Evolutionary conservation across 345 rosid genomes (phyloP).

Genomic region (Citrus trifoliata): DNA sequence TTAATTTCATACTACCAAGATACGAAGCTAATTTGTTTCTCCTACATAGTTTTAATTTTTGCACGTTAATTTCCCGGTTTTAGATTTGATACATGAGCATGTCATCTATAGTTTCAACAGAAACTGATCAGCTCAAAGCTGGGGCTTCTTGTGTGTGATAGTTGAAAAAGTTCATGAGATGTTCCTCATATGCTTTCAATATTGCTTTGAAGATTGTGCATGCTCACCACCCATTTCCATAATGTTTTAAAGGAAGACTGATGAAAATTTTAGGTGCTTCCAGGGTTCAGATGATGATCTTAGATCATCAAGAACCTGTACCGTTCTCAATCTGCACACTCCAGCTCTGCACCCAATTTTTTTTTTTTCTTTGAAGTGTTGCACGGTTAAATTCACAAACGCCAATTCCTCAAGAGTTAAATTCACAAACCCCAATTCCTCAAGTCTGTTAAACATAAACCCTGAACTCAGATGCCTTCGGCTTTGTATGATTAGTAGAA

Average conservation of each 20-base stretch:
- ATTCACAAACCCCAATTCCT: neutral
- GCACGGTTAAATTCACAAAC: neutral
- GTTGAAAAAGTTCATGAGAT: neutral
- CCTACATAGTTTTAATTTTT: neutral
- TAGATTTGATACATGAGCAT: neutral
- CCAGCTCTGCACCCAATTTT: neutral
- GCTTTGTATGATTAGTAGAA: constrained; percentile 1
- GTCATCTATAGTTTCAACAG: neutral
- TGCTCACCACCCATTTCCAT: neutral
- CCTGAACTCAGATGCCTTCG: constrained; percentile 5
- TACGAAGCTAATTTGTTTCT: neutral
- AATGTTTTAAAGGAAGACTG: neutral
- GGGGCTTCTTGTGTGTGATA: neutral
- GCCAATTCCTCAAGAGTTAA: neutral
- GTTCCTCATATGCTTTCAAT: neutral
- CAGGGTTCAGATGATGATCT: neutral
- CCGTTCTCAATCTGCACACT: neutral
- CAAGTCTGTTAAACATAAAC: constrained; percentile 11
- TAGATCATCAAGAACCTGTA: neutral
- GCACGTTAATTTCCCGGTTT: neutral
- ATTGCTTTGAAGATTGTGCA: neutral
- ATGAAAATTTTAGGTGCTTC: neutral
- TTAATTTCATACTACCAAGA: no score
- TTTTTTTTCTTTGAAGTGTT: neutral
- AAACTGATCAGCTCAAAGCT: neutral